Evolutionary conservation across 257 asterid species (phyloP), one percentile per base, ranked within the genome.

Genomic region (Solanum paucissectum): DNA sequence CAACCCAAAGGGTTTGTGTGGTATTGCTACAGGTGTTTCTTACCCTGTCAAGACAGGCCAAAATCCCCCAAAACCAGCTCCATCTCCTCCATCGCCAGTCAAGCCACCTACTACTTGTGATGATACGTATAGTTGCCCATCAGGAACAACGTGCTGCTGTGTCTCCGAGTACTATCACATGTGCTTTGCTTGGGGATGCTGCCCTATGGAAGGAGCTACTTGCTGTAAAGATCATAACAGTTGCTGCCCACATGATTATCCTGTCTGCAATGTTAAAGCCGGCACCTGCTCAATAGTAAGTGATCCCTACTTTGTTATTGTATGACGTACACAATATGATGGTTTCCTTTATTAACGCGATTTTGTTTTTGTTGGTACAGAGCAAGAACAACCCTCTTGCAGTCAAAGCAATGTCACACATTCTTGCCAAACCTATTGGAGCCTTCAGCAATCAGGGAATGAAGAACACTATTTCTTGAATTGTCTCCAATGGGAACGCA

Each of bases 211-310:
- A 77, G 92, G 93, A 1, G 98, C 98, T 60, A 88, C 95, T 0
- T 96, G 98, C 91, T 96, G 99, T 87, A 95, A 93, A 2, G 99
- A 95, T 71, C 93, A 93, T 64, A 87, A 87, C 89, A 94, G 98
- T 86, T 96, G 99, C 92, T 96, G 99, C 88, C 98, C 98, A 0
- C 94, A 95, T 7, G 95, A 94, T 6, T 95, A 93, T 68, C 99
- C 99, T 0, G 95, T 96, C 12, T 96, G 99, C 92, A 88, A 96
- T 33, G 29, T 92, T 11, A 16, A 10, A 9, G 93, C 97, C 2
- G 98, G 98, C 88, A 95, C 99, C 34, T 96, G 99, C 90, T 91
- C 96, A 21, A 42, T 91, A 21, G 98, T 94, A 88, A 90, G 95
- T 87, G 13, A 40, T 44, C 83, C 29, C 69, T 9, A 23, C 68